A percentile compares a stretch with the other conserved stretches of the same genome.
Conservation (phyloP, 1,284 basidiomycete genomes). For the Coniferiporia sulphurascens region DNA sequence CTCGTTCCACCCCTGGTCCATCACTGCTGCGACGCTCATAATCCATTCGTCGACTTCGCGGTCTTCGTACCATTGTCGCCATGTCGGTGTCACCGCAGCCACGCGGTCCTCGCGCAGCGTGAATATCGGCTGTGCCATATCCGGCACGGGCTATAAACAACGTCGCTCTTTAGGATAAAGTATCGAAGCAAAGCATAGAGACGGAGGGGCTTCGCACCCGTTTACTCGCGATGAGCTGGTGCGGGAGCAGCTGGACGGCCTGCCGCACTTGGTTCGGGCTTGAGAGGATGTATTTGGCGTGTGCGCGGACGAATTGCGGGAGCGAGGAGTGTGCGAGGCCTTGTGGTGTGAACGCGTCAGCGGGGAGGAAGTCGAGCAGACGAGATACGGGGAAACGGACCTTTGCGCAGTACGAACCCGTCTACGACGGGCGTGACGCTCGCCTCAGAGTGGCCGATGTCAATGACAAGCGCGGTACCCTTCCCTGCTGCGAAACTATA, state of each 20-base stretch:
- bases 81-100: constrained; percentile 71
- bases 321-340: constrained; percentile 68
- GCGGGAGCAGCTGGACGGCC: constrained; percentile 65
- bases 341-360: constrained; percentile 25
- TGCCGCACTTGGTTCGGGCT: constrained; percentile 43
- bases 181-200: not conserved
- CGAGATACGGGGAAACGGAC: constrained; percentile 33
- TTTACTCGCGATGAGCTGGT: constrained; percentile 86
- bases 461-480: constrained; percentile 92
- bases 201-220: constrained; percentile 33
- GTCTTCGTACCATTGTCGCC: constrained; percentile 79
- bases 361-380: not conserved
- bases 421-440: constrained; percentile 96
- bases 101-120: constrained; percentile 71
- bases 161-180: constrained; percentile 38
- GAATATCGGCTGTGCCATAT: constrained; percentile 52
- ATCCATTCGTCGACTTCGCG: constrained; percentile 92
- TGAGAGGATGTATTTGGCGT: constrained; percentile 61
- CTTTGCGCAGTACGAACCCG: constrained; percentile 96
- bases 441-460: constrained; percentile 84
- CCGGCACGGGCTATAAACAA: constrained; percentile 48
- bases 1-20: constrained; percentile 87
- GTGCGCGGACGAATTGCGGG: constrained; percentile 73
- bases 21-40: constrained; percentile 81
- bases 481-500: constrained; percentile 91